Evolutionary conservation across 1,284 basidiomycete genomes (phyloP).

Genomic region (Pseudozyma tsukubaensis): DNA sequence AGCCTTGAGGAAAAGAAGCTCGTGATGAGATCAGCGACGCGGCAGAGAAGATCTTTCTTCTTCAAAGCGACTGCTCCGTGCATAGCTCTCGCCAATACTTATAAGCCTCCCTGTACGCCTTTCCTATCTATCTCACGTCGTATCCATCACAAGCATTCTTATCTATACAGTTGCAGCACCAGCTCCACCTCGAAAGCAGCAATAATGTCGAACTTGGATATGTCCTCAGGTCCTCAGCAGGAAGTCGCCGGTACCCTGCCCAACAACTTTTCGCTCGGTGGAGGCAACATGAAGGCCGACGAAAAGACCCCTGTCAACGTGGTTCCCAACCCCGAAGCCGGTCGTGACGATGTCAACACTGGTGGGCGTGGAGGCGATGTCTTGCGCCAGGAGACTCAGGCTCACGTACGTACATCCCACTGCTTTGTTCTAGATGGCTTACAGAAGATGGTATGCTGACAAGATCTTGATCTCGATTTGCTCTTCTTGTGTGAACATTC

Average conservation of each 20-base stretch:
- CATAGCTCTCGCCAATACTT: no score
- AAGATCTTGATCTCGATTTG: not conserved
- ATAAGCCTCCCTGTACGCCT: no score
- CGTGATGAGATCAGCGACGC: no score
- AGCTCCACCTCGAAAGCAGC: not conserved
- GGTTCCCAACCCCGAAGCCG: conserved; percentile 28
- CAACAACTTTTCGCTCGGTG: conserved; percentile 38
- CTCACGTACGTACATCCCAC: conserved; percentile 26
- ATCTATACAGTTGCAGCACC: not conserved
- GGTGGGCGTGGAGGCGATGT: conserved; percentile 38
- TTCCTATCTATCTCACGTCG: not conserved
- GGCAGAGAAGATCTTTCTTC: no score
- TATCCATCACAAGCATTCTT: not conserved
- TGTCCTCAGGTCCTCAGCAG: conserved; percentile 33
- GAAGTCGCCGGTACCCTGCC: conserved; percentile 33
- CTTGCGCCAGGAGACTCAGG: conserved; percentile 17
- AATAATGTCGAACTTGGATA: conserved; percentile 29
- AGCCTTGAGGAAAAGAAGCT: no score
- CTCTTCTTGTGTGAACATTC: not conserved
- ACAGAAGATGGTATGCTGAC: conserved; percentile 2
- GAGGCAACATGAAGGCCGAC: conserved; percentile 38
- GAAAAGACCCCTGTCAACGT: conserved; percentile 24
- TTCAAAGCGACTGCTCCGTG: no score
- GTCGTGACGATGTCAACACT: conserved; percentile 38
- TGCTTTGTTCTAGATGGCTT: no score